Evolutionary conservation across 202 grass and related monocot species (phyloP), one percentile per base, ranked within the genome.

Genomic region (Panicum hallii): DNA sequence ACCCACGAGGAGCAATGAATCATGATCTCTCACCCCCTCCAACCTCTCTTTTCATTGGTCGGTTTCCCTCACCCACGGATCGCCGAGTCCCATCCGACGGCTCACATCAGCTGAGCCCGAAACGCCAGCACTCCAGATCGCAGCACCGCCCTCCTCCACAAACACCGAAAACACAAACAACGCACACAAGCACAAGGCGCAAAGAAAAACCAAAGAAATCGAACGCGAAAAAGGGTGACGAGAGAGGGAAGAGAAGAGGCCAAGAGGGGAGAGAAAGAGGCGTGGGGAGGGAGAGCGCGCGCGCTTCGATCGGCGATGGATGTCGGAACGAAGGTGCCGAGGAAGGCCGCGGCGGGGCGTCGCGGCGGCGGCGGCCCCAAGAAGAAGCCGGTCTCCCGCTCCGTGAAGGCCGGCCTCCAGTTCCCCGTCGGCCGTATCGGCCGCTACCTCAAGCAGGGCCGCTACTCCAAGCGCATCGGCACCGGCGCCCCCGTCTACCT

Each of bases 401-500:
- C 93, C 58, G 90, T 95, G 52, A 95, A 92, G 83, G 93, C 93
- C 48, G 93, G 93, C n/a, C 86, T 95, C 17, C 93, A 95, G 88
- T 95, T 95, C 75, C 93, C 93, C 12, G 93, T 95, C 36, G 93
- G 93, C 79, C 93, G 93, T 67, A 92, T 95, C 83, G 93, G 93
- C 17, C 93, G 93, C 10, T 95, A 95, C 88, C 93, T 95, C 70
- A 95, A 95, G 85, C 80, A 84, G 28, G 93, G 93, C 6, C 93
- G 93, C 58, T 95, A 95, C 71, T n/a, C 89, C 36, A 9, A 82
- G 85, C 93, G 93, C 79, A 26, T 94, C 45, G 86, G 94, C 30
- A 86, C 81, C 17, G 94, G 92, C 67, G 94, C 94, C 4, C 94
- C 94, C 7, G 94, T 97, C n/a, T 97, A 97, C 75, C 94, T 97